A percentile compares a stretch with the other conserved stretches of the same genome.
phyloP scores from a whole-genome alignment of 2,329 filamentous ascomycete species.

The Cyclaneusma minus region DNA sequence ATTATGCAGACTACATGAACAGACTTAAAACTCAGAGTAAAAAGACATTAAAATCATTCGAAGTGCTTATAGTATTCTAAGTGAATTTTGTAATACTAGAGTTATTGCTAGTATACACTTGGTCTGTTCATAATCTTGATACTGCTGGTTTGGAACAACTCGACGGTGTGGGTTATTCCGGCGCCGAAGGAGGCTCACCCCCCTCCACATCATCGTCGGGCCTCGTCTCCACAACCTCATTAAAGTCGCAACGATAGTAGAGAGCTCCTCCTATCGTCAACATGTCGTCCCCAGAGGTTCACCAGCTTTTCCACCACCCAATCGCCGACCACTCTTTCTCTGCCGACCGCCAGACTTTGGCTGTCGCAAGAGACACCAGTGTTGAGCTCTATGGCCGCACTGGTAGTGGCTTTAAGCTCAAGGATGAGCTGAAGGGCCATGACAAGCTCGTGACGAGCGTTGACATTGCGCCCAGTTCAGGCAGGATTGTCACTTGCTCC shows the following conservation, averaged over 20 bases:
- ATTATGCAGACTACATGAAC: no score
- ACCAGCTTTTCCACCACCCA: conserved; percentile 91
- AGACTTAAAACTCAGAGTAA: no score
- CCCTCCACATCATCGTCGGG: no score
- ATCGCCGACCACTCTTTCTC: conserved; percentile 99
- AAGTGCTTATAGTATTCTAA: no score
- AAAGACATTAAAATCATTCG: no score
- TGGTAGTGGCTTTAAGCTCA: conserved; percentile 63
- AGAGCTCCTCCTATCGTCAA: conserved; percentile 86
- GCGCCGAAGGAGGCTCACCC: no score
- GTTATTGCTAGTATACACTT: no score
- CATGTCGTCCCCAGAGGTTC: conserved; percentile 81
- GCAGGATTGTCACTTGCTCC: conserved; percentile 93
- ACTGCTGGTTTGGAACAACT: no score
- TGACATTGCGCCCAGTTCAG: conserved; percentile 80
- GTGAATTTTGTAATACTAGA: no score
- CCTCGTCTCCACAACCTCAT: conserved; percentile 5
- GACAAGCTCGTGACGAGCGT: conserved; percentile 95
- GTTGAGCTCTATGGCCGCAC: conserved; percentile 74
- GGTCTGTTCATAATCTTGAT: no score
- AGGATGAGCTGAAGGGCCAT: conserved; percentile 89
- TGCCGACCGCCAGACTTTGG: conserved; percentile 72
- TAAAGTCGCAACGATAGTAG: conserved; percentile 57
- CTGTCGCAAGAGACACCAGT: conserved; percentile 77
- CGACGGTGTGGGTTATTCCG: no score